These are phyloP conservation scores for Xerocomus potaroensis DNA, from an alignment of 768 basidiomycete species.

Conservation along the genomic window DNA sequence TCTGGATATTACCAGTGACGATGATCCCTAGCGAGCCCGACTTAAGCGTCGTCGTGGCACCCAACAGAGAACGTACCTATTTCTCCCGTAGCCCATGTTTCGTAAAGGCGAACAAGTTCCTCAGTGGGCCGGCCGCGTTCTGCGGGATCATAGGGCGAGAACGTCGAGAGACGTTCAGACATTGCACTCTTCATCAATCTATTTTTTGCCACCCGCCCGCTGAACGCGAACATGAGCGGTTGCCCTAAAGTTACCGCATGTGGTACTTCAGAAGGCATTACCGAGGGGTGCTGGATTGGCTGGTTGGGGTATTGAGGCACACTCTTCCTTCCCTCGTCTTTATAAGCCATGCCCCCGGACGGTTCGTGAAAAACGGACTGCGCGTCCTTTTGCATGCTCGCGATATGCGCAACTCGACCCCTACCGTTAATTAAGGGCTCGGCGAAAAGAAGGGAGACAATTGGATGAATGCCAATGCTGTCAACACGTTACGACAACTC, in stretches of 20 bases:
- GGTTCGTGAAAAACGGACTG: constrained; percentile 11
- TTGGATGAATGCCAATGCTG: constrained; percentile 4
- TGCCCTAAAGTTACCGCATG: constrained; percentile 22
- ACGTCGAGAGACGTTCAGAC: constrained; percentile 34
- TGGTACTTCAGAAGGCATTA: constrained; percentile 15
- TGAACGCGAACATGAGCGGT: constrained; percentile 27
- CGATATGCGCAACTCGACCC: background rate
- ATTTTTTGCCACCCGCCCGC: constrained; percentile 28
- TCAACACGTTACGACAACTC: background rate
- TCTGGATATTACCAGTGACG: constrained; percentile 32
- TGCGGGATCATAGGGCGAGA: constrained; percentile 27
- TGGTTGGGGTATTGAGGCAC: constrained; percentile 16
- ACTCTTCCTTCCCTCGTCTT: constrained; percentile 9
- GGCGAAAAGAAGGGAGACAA: background rate
- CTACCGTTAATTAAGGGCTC: constrained; percentile 3
- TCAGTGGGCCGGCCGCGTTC: constrained; percentile 32
- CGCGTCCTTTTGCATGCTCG: constrained; percentile 15
- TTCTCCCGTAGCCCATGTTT: constrained; percentile 31
- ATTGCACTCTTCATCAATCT: constrained; percentile 33
- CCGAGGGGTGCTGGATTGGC: constrained; percentile 7
- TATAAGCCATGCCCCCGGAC: constrained; percentile 14
- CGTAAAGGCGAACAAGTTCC: constrained; percentile 32
- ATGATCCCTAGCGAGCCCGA: constrained; percentile 24
- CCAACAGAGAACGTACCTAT: constrained; percentile 20
- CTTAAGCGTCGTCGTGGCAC: constrained; percentile 1